phyloP scores from a whole-genome alignment of 2,329 filamentous ascomycete genomes.

The Fusarium ambrosium region DNA sequence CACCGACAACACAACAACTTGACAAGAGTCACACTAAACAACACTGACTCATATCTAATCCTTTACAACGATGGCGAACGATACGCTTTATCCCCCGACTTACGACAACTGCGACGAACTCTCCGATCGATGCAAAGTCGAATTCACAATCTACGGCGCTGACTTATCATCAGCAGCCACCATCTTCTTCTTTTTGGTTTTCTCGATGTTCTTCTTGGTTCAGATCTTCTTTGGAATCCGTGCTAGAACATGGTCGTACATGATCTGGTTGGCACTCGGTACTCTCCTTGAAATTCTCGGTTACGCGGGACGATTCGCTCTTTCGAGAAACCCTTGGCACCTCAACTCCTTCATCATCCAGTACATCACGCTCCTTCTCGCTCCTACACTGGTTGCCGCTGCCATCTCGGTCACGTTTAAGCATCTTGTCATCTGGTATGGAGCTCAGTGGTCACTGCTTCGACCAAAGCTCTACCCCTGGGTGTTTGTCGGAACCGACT shows the following conservation, averaged over 20 bases:
- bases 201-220: slow-evolving; percentile 50
- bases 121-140: slow-evolving; percentile 43
- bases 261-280: slow-evolving; percentile 53
- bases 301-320: slow-evolving; percentile 57
- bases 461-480: slow-evolving; percentile 60
- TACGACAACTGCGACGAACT: slow-evolving; percentile 39
- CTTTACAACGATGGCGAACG: not conserved
- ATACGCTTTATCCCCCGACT: not conserved
- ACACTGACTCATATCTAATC: too few species aligned
- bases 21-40: not conserved
- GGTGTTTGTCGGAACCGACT: slow-evolving; percentile 64
- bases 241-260: slow-evolving; percentile 56
- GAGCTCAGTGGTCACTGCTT: slow-evolving; percentile 55
- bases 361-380: slow-evolving; percentile 57
- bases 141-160: slow-evolving; percentile 43
- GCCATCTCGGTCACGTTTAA: slow-evolving; percentile 62
- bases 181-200: slow-evolving; percentile 52
- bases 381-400: slow-evolving; percentile 59
- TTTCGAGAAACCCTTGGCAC: slow-evolving; percentile 57
- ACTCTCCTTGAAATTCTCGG: slow-evolving; percentile 57
- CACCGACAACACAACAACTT: not conserved
- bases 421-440: slow-evolving; percentile 59
- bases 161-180: slow-evolving; percentile 37
- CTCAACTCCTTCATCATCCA: slow-evolving; percentile 57
- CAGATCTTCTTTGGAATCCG: slow-evolving; percentile 51